Conservation (phyloP, 2,329 filamentous ascomycete genomes). For the Coniochaeta pulveracea region DNA sequence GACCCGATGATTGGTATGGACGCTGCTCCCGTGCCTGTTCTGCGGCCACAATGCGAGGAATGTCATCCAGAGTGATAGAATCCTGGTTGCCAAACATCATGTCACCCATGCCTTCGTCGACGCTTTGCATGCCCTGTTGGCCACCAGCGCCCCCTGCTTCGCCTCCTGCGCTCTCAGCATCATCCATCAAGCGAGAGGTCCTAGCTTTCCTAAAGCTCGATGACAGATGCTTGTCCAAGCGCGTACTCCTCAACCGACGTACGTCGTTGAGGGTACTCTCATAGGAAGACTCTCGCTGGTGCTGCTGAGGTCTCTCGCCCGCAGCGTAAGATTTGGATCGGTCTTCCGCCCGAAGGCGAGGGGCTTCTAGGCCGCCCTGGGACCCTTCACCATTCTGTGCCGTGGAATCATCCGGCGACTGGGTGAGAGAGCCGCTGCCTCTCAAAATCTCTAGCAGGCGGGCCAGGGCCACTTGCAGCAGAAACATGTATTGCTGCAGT, state of each 20-base stretch:
- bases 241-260: conserved; percentile 78
- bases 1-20: conserved; percentile 65
- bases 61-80: conserved; percentile 88
- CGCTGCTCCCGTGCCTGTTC: conserved; percentile 89
- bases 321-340: conserved; percentile 61
- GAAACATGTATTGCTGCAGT: conserved; percentile 87
- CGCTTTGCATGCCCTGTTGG: conserved; percentile 57
- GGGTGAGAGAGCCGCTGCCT: conserved; percentile 69
- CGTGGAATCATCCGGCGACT: conserved; percentile 62
- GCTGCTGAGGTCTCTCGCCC: conserved; percentile 45
- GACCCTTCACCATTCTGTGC: conserved; percentile 50
- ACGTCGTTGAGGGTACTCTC: conserved; percentile 96
- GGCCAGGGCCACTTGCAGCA: conserved; percentile 83
- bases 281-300: conserved; percentile 64
- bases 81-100: conserved; percentile 85
- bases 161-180: conserved; percentile 63
- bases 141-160: conserved; percentile 41
- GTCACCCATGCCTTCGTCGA: conserved; percentile 62
- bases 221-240: conserved; percentile 87
- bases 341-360: conserved; percentile 50
- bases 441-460: conserved; percentile 79
- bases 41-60: conserved; percentile 87
- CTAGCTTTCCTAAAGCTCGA: conserved; percentile 85
- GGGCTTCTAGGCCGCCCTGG: conserved; percentile 27
- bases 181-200: conserved; percentile 86